Conservation (phyloP, 1,284 basidiomycete genomes). For the Cutaneotrichosporon mucoides region DNA sequence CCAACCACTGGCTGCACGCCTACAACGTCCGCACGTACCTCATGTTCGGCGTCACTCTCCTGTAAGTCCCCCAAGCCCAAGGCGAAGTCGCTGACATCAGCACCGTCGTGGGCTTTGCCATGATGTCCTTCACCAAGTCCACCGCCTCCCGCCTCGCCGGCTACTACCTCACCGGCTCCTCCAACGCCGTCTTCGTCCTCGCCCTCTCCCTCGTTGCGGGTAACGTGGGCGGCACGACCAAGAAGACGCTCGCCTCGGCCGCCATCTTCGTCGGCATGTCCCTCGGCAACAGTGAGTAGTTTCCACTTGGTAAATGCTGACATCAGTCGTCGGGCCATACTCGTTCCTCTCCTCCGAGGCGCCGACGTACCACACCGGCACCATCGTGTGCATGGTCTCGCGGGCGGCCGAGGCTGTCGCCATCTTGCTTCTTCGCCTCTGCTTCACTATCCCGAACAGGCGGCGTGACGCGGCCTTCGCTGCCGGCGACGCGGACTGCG, state of each 20-base stretch:
- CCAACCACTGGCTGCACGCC: constrained; percentile 29
- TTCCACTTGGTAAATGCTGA: too few species aligned
- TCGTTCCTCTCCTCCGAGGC: constrained; percentile 45
- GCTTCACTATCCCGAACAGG: constrained; percentile 44
- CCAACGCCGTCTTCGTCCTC: constrained; percentile 50
- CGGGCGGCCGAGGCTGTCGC: constrained; percentile 43
- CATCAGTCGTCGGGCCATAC: constrained; percentile 44
- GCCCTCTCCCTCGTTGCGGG: constrained; percentile 50
- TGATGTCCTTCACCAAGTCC: constrained; percentile 29
- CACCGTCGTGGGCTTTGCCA: constrained; percentile 37
- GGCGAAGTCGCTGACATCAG: too few species aligned
- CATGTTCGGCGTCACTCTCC: constrained; percentile 20
- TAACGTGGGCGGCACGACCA: constrained; percentile 52
- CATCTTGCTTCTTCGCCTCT: constrained; percentile 44
- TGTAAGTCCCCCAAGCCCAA: not conserved
- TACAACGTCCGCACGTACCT: constrained; percentile 25
- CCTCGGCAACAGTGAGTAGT: constrained; percentile 40
- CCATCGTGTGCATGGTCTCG: constrained; percentile 48
- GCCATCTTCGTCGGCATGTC: constrained; percentile 33
- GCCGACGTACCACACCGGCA: constrained; percentile 47
- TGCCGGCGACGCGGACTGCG: constrained; percentile 34
- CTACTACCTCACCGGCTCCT: constrained; percentile 47
- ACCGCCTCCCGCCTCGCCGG: constrained; percentile 18
- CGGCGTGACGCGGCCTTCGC: constrained; percentile 39
- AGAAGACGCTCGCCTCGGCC: constrained; percentile 42